A percentile compares a stretch with the other conserved stretches of the same genome.
Conservation (phyloP, 148 eudicot genomes). For the Rhododendron williamsianum region DNA sequence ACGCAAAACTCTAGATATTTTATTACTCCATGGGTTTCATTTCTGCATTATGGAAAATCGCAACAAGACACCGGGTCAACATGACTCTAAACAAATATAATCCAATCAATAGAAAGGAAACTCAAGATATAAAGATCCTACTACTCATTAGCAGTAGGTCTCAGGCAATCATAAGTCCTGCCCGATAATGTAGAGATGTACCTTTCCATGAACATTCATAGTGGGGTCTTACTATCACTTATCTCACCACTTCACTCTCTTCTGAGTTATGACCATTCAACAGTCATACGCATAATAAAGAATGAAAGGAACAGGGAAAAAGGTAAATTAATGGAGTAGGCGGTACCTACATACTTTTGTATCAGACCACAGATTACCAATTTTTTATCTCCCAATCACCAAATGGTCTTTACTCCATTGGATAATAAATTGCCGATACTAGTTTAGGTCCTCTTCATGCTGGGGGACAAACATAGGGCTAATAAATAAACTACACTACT, state of each 20-base stretch:
- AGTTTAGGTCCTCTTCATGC: neutral
- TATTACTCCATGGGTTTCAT: constrained; percentile 97
- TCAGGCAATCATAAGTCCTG: neutral
- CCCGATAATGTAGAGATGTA: constrained; percentile 1
- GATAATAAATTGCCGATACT: neutral
- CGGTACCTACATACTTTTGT: neutral
- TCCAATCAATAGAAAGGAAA: neutral
- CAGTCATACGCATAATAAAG: neutral
- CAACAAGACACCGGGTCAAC: neutral
- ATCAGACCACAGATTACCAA: neutral
- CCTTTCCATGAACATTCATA: neutral
- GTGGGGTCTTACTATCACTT: neutral
- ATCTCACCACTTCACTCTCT: neutral
- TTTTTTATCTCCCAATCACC: neutral
- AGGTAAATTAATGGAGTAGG: neutral
- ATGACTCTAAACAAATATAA: neutral
- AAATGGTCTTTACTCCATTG: neutral
- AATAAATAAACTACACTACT: neutral
- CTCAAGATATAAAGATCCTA: neutral
- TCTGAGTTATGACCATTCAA: neutral
- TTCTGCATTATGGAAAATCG: constrained; percentile 43
- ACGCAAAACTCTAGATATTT: constrained; percentile 90
- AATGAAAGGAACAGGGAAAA: neutral
- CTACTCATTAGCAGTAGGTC: neutral
- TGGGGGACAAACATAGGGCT: neutral